Percentiles rank a stretch among this genome's conserved stretches.
These are phyloP conservation scores for Emmonsiellopsis sp. DNA, from an alignment of 2,329 filamentous ascomycete genomes.

Conservation along the genomic window DNA sequence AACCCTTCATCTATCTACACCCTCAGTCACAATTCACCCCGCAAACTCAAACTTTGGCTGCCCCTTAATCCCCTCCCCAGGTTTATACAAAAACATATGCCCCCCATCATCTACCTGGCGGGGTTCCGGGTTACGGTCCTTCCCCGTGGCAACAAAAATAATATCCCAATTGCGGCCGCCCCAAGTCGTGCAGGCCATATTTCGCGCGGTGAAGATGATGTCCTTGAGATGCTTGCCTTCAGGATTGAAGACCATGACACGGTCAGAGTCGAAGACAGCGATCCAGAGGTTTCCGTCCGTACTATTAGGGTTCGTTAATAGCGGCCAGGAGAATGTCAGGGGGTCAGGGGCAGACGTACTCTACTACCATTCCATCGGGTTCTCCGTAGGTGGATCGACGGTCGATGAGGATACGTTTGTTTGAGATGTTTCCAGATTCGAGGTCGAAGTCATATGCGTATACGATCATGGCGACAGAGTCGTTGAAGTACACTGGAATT, in stretches of 20 bases:
- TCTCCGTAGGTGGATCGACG: slow-evolving; percentile 20
- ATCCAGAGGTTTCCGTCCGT: slow-evolving; percentile 31
- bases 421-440: slow-evolving; percentile 52
- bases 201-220: slow-evolving; percentile 24
- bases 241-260: slow-evolving; percentile 27
- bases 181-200: slow-evolving; percentile 30
- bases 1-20: too few species aligned
- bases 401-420: slow-evolving; percentile 62
- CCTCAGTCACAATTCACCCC: slow-evolving; percentile 9
- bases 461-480: slow-evolving; percentile 64
- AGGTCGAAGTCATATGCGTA: slow-evolving; percentile 66
- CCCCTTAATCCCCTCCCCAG: slow-evolving; percentile 17
- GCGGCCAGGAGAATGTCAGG: neutral
- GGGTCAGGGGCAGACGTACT: slow-evolving; percentile 17
- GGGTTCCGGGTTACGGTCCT: slow-evolving; percentile 16
- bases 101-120: slow-evolving; percentile 26
- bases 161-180: slow-evolving; percentile 27
- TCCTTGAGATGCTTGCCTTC: slow-evolving; percentile 25
- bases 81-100: slow-evolving; percentile 26
- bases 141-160: slow-evolving; percentile 24
- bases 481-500: slow-evolving; percentile 63
- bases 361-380: slow-evolving; percentile 32
- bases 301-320: slow-evolving; percentile 10
- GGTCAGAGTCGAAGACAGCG: slow-evolving; percentile 25
- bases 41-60: slow-evolving; percentile 27